Percentiles rank a stretch among this genome's conserved stretches.
These are phyloP conservation scores for Melanomma pulvis-pyrius DNA, from an alignment of 495 filamentous ascomycete species.

Conservation along the genomic window DNA sequence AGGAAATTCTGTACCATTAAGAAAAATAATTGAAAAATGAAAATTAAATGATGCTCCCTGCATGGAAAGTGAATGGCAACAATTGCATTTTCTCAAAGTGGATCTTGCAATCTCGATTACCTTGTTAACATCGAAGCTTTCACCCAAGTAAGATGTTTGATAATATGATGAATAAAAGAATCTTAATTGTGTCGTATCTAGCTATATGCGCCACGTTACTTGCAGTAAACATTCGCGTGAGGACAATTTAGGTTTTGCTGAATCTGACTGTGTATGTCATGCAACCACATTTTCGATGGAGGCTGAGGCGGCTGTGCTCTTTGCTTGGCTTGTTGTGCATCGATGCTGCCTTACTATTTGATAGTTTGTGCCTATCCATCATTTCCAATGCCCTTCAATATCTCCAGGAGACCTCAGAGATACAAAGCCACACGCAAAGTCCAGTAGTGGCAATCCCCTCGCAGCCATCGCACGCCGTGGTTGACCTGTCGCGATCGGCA, in stretches of 20 bases:
- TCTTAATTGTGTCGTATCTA: background rate
- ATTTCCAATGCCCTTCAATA: conserved; percentile 17
- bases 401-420: conserved; percentile 23
- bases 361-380: conserved; percentile 7
- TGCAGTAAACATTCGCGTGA: background rate
- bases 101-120: background rate
- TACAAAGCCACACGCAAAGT: conserved; percentile 29
- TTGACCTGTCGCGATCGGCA: conserved; percentile 2
- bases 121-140: too few relatives aligned
- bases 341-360: conserved; percentile 33
- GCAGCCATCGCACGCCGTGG: background rate
- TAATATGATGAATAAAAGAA: background rate
- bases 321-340: conserved; percentile 30
- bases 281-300: conserved; percentile 25
- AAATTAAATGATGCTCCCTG: background rate
- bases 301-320: conserved; percentile 30
- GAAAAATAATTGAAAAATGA: background rate
- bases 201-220: background rate
- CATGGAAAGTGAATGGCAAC: too few relatives aligned
- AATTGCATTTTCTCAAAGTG: background rate
- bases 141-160: background rate
- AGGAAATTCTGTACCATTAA: background rate
- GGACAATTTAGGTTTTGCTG: background rate
- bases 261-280: background rate
- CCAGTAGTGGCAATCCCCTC: conserved; percentile 5